Percentiles rank a stretch among this genome's conserved stretches.
phyloP scores from a whole-genome alignment of 1,284 basidiomycete species.

The Ceratobasidium sp. region DNA sequence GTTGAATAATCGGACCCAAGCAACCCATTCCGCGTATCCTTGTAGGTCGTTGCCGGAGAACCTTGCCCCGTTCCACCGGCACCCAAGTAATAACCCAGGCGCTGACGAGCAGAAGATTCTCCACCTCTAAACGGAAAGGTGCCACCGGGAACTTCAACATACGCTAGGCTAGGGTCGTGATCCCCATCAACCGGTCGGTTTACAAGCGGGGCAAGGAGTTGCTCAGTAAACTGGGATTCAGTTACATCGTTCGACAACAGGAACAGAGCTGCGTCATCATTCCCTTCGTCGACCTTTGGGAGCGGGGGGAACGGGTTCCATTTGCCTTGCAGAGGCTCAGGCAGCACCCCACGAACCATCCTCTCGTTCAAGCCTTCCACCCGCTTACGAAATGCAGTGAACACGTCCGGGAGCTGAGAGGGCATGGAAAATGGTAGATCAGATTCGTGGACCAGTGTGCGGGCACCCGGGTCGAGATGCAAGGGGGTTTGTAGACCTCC shows the following conservation, averaged over 20 bases:
- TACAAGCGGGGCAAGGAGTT: constrained; percentile 17
- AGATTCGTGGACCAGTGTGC: constrained; percentile 26
- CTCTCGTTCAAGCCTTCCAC: constrained; percentile 50
- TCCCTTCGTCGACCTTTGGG: not conserved
- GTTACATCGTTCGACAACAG: not conserved
- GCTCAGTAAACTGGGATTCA: not conserved
- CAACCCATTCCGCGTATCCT: constrained; percentile 60
- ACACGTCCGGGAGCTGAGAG: constrained; percentile 52
- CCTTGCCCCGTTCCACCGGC: constrained; percentile 40
- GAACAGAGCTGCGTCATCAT: not conserved
- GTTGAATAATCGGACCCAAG: constrained; percentile 59
- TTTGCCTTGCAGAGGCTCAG: constrained; percentile 8
- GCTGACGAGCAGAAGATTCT: constrained; percentile 50
- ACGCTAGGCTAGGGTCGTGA: not conserved
- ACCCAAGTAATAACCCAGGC: constrained; percentile 51
- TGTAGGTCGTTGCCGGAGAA: constrained; percentile 52
- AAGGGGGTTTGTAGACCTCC: not conserved
- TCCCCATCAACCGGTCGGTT: constrained; percentile 6
- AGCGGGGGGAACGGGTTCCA: constrained; percentile 14
- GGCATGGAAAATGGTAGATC: constrained; percentile 51
- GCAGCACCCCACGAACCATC: constrained; percentile 44
- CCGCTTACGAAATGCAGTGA: constrained; percentile 55
- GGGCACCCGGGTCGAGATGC: constrained; percentile 13
- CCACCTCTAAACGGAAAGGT: constrained; percentile 56
- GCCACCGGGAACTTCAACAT: constrained; percentile 42